Conservation (phyloP, 805 yeast species). For the Torulaspora microellipsoides region DNA sequence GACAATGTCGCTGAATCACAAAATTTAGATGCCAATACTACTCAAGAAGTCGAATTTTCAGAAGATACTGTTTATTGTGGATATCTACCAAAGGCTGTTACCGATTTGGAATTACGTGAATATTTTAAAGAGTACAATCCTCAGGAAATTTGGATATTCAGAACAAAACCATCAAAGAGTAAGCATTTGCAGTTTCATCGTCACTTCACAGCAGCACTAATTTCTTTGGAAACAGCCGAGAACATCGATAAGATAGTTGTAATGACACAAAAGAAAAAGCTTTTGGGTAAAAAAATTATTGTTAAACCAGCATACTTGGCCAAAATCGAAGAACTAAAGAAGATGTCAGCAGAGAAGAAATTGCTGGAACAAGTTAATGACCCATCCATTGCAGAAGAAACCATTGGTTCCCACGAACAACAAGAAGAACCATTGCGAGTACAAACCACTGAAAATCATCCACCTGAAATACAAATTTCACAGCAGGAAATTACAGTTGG, state of each 20-base stretch:
- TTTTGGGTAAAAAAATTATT: slow-evolving; percentile 36
- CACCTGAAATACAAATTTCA: too few relatives aligned
- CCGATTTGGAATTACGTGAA: slow-evolving; percentile 43
- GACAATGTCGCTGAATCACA: not conserved
- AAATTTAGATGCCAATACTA: not conserved
- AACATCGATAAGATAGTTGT: slow-evolving; percentile 43
- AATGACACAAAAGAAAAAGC: slow-evolving; percentile 36
- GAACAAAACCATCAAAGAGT: slow-evolving; percentile 32
- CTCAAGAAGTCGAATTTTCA: slow-evolving; percentile 28
- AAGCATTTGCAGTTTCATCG: slow-evolving; percentile 32
- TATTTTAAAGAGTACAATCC: slow-evolving; percentile 45
- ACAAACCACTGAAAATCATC: too few relatives aligned
- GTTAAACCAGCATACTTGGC: slow-evolving; percentile 40
- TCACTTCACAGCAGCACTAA: slow-evolving; percentile 47
- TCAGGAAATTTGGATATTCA: slow-evolving; percentile 45
- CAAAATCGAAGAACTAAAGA: slow-evolving; percentile 43
- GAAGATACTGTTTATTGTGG: slow-evolving; percentile 45
- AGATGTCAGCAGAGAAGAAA: slow-evolving; percentile 31
- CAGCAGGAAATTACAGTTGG: too few relatives aligned
- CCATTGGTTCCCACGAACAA: too few relatives aligned
- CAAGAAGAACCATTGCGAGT: too few relatives aligned
- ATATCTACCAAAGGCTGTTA: slow-evolving; percentile 37
- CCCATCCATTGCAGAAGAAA: too few relatives aligned
- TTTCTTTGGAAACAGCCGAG: slow-evolving; percentile 41
- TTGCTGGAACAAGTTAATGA: slow-evolving; percentile 1